These are phyloP conservation scores for Thelephora ganbajun DNA, from an alignment of 768 basidiomycete species.

Conservation along the genomic window DNA sequence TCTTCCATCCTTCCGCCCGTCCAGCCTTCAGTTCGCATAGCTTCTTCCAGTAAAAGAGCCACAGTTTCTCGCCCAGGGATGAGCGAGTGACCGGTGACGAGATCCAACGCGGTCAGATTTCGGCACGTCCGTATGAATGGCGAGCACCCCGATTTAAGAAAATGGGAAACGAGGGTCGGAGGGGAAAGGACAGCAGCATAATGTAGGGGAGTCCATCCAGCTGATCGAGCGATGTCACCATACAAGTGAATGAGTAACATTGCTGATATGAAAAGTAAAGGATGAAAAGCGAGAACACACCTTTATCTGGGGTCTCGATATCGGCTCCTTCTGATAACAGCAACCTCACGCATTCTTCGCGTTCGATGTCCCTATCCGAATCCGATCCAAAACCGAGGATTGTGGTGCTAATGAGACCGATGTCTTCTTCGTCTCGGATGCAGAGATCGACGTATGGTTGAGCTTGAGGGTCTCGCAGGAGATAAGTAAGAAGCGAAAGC, in stretches of 20 bases:
- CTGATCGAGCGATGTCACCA: constrained; percentile 23
- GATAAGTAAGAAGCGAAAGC: constrained; percentile 52
- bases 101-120: constrained; percentile 77
- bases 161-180: constrained; percentile 80
- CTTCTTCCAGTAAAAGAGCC: constrained; percentile 74
- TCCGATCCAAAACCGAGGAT: constrained; percentile 78
- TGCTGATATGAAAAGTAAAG: neutral
- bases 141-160: constrained; percentile 87
- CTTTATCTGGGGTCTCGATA: constrained; percentile 42
- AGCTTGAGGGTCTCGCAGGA: constrained; percentile 54
- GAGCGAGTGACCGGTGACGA: constrained; percentile 72
- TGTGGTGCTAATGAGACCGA: constrained; percentile 61
- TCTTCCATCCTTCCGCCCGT: constrained; percentile 65
- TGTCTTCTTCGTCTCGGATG: constrained; percentile 73
- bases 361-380: constrained; percentile 72
- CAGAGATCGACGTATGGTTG: constrained; percentile 55
- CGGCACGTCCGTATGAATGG: constrained; percentile 64
- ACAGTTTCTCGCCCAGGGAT: constrained; percentile 78
- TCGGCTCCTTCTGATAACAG: constrained; percentile 71
- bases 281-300: constrained; percentile 23
- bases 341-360: constrained; percentile 79
- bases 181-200: constrained; percentile 83
- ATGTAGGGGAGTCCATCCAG: constrained; percentile 91
- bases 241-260: neutral
- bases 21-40: constrained; percentile 81